A percentile compares a stretch with the other conserved stretches of the same genome.
Conservation (phyloP, 164 flowering plant species). For the Magnolia kwangsiensis region DNA sequence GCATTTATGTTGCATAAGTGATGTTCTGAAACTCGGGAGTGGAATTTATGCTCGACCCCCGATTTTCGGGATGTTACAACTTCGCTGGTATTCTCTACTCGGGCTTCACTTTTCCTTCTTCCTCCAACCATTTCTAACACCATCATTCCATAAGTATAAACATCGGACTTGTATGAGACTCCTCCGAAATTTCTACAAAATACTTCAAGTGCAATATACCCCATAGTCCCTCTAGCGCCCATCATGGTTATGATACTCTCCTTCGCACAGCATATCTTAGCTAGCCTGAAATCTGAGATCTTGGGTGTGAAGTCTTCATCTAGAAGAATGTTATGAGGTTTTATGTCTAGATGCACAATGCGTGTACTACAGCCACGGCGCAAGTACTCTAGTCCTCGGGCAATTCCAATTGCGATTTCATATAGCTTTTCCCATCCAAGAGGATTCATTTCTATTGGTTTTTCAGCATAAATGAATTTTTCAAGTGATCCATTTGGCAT, state of each 20-base stretch:
- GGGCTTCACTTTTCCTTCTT: background rate
- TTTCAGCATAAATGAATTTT: background rate
- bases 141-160: slow-evolving; percentile 12
- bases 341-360: slow-evolving; percentile 10
- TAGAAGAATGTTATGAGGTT: slow-evolving; percentile 10
- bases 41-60: too few relatives aligned
- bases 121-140: slow-evolving; percentile 5
- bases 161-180: slow-evolving; percentile 9
- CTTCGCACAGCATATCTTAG: background rate
- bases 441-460: background rate
- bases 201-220: slow-evolving; percentile 14
- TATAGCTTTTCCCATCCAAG: background rate
- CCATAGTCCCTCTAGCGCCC: background rate
- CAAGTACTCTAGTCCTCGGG: slow-evolving; percentile 6
- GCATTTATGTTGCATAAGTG: too few relatives aligned
- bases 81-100: background rate
- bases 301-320: slow-evolving; percentile 4
- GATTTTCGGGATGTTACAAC: too few relatives aligned
- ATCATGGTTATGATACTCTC: slow-evolving; percentile 4
- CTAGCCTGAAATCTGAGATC: slow-evolving; percentile 7
- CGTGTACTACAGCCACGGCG: slow-evolving; percentile 6
- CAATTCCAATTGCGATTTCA: background rate
- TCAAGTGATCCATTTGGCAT: slow-evolving; percentile 15
- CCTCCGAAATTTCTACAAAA: background rate
- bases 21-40: too few relatives aligned